These are phyloP conservation scores for Willaertia magna DNA, from an alignment of 208 protist species.

Conservation along the genomic window DNA sequence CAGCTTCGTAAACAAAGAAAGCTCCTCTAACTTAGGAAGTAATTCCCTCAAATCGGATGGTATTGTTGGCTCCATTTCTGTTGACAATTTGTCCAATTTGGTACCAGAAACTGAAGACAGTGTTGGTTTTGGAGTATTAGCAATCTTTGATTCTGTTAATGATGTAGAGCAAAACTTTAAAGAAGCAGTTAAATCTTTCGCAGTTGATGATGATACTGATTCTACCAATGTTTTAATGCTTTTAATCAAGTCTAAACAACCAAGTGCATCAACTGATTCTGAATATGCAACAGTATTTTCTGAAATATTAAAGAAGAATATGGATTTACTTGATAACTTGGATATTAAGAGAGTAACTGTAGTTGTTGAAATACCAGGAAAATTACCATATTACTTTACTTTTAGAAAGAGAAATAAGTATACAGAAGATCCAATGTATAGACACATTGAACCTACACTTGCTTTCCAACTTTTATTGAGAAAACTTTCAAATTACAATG, in stretches of 20 bases:
- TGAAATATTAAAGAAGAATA: not conserved
- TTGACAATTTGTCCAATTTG: not conserved
- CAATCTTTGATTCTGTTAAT: not conserved
- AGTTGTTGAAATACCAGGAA: slow-evolving; percentile 47
- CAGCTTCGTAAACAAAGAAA: not conserved
- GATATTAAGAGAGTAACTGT: slow-evolving; percentile 47
- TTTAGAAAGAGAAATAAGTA: slow-evolving; percentile 60
- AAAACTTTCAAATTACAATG: slow-evolving; percentile 75
- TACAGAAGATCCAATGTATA: slow-evolving; percentile 68
- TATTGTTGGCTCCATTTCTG: slow-evolving; percentile 12
- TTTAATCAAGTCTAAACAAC: not conserved
- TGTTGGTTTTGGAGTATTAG: not conserved
- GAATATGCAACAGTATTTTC: not conserved
- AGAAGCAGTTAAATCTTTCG: not conserved
- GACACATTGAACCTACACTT: slow-evolving; percentile 81
- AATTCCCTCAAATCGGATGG: not conserved
- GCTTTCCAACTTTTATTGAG: slow-evolving; percentile 82
- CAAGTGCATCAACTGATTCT: not conserved
- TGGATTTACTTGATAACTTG: slow-evolving; percentile 18
- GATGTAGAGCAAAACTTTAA: not conserved
- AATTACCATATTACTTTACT: slow-evolving; percentile 72
- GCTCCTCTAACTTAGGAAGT: not conserved
- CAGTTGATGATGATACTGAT: not conserved
- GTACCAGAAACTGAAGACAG: not conserved
- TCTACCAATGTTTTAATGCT: not conserved